Conservation (phyloP, 495 filamentous ascomycete species). For the Elasticomyces elasticus region DNA sequence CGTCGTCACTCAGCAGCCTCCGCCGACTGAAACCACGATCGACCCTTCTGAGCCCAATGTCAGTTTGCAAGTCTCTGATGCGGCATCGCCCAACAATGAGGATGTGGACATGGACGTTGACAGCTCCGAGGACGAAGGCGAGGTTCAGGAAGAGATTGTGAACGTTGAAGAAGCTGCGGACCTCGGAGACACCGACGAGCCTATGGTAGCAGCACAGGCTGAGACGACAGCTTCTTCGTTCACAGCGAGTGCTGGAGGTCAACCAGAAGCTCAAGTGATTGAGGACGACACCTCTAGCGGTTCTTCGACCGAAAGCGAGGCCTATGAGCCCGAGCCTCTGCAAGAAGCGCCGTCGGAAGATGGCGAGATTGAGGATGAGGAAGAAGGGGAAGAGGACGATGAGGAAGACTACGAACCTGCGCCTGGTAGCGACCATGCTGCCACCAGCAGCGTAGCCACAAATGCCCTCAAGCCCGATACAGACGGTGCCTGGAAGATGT, state of each 20-base stretch:
- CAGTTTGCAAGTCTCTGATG: background rate
- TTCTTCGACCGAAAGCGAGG: background rate
- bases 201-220: background rate
- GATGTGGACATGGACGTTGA: slow-evolving; percentile 22
- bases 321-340: background rate
- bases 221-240: background rate
- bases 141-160: slow-evolving; percentile 1
- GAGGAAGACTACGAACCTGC: background rate
- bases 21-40: too few relatives aligned
- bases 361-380: slow-evolving; percentile 18
- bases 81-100: background rate
- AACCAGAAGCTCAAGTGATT: background rate
- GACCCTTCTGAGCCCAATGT: too few relatives aligned
- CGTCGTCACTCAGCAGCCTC: too few relatives aligned
- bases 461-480: background rate
- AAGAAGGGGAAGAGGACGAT: slow-evolving; percentile 2
- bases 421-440: background rate
- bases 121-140: background rate
- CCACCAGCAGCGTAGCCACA: too few relatives aligned
- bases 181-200: background rate
- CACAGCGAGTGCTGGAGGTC: background rate
- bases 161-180: background rate
- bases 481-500: background rate
- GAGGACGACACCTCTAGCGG: background rate
- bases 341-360: slow-evolving; percentile 27